Evolutionary conservation across 352 stramenopile genomes (phyloP).

Genomic region (Phytopythium delawarense): DNA sequence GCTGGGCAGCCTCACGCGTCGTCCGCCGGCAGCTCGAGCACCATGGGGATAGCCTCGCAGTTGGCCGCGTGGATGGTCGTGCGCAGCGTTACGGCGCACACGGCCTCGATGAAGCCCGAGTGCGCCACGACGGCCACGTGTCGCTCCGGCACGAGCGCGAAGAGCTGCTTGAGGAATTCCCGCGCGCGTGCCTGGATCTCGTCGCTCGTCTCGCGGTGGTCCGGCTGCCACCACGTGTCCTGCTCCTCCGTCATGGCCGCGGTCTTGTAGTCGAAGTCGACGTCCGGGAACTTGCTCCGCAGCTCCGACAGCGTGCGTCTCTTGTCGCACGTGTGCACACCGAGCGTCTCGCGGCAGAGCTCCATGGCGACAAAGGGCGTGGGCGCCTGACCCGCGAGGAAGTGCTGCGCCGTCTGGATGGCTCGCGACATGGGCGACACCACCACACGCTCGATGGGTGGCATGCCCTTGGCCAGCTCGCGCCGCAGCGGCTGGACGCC

Average conservation of each 20-base stretch:
- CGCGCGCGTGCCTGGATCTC: constrained; percentile 48
- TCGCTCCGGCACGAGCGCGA: constrained; percentile 41
- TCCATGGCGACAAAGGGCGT: constrained; percentile 58
- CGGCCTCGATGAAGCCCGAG: constrained; percentile 63
- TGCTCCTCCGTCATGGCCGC: constrained; percentile 43
- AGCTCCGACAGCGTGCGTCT: constrained; percentile 39
- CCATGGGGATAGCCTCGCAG: constrained; percentile 46
- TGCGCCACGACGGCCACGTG: constrained; percentile 61
- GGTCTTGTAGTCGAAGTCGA: constrained; percentile 37
- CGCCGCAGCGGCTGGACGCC: constrained; percentile 22
- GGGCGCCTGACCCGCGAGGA: constrained; percentile 41
- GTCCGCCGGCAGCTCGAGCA: constrained; percentile 22
- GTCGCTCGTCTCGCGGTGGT: constrained; percentile 55
- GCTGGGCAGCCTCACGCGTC: background rate
- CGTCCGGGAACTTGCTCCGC: constrained; percentile 42
- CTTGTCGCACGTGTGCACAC: constrained; percentile 69
- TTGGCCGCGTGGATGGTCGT: constrained; percentile 33
- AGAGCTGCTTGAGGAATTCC: constrained; percentile 47
- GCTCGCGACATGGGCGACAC: constrained; percentile 65
- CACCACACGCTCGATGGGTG: constrained; percentile 50
- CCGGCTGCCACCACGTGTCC: constrained; percentile 52
- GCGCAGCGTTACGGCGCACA: constrained; percentile 41
- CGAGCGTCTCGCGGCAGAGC: constrained; percentile 55
- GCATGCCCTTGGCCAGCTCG: constrained; percentile 53
- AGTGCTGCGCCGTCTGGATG: constrained; percentile 66